Base-by-base conservation (phyloP, 2,329 filamentous ascomycete species). In the Penicillium sumatraense region DNA sequence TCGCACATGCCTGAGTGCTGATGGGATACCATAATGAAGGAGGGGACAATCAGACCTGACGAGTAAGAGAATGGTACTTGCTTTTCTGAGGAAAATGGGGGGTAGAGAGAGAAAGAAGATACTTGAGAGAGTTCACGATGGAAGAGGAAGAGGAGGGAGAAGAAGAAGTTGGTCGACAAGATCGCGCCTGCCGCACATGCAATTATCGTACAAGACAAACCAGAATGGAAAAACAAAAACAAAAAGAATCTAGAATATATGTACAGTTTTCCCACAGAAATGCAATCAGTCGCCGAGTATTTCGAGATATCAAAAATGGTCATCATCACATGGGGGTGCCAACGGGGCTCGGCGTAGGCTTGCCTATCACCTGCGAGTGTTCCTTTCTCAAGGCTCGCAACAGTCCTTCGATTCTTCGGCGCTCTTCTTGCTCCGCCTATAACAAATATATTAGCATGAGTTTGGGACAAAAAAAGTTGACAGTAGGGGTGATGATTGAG, bases 351-450 rank as follows among this genome's bases (percentile, higher is more conserved):
- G 68, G 60, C 53, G 64, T 62, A 26, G 68, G 67, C 53, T 72
- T 75, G 62, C 68, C 68, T 31, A 62, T 66, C 48, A 61, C 51
- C 40, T 63, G 64, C 23, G 68, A 63, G 36, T 74, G 71, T 54
- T 80, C 77, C 65, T 75, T 78, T 64, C 69, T 75, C 56, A 78
- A 63, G 62, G 62, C 77, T 42, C 87, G 81, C 26, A 90, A 73
- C 57, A 87, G 75, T 38, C 81, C 80, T 74, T 90, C 88, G n/a
- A 89, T 74, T 68, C 82, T 82, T 47, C 86, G 81, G 44, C 87
- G 81, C 74, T 89, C 87, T 73, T 89, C 87, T 81, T 90, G 87
- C 72, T 90, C 88, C 58, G 80, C 81, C 88, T 90, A 62, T 60
- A 23, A 41, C 33, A 11, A 53, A 11, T 41, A 11, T 41, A 47